Base-by-base conservation (phyloP, 2,329 filamentous ascomycete species). In the Neofusicoccum kwambonambiense region DNA sequence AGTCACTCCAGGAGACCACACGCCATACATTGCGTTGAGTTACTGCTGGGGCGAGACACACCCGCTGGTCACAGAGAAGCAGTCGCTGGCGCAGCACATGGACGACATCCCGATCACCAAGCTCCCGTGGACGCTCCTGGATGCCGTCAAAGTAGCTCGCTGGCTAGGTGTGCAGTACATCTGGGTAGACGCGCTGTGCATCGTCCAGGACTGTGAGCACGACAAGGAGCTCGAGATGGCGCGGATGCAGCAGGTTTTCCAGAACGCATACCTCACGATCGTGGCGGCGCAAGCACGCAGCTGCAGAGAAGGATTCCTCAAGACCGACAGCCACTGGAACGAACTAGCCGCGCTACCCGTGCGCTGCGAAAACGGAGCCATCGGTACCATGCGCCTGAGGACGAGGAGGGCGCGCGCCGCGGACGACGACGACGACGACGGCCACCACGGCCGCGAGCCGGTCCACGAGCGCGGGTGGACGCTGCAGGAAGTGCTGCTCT, bases 381-480 rank as follows among this genome's bases (percentile, higher is more conserved):
- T 12, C 11, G 47, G 39, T 6, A 63, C 27, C 27, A 50, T 63
- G 31, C 37, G 22, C 27, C 62, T 52, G 42, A 27, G 22, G n/a
- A 17, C 39, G 35, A 52, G 45, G n/a, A 52, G 54, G n/a, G n/a
- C 39, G 27, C 31, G 50, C n/a, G 17, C 49, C 22, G n/a, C 45
- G 8, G 31, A 31, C 5, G 34, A 56, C 41, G 35, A 44, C 15
- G 44, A 13, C 22, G n/a, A 19, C 22, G 22, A 22, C 22, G 22
- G 22, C 22, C 37, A 19, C 15, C n/a, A 6, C 37, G 13, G 22
- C 22, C 35, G 42, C 1, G 64, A 65, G 42, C 58, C 58, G 2
- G 37, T 44, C 11, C 41, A 65, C n/a, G 54, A 61, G 27, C 27
- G 63, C 11, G 63, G 31, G 11, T 65, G 63, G 54, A 61, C 52